Conservation (phyloP, 148 eudicot species). For the Gaultheria prostrata region DNA sequence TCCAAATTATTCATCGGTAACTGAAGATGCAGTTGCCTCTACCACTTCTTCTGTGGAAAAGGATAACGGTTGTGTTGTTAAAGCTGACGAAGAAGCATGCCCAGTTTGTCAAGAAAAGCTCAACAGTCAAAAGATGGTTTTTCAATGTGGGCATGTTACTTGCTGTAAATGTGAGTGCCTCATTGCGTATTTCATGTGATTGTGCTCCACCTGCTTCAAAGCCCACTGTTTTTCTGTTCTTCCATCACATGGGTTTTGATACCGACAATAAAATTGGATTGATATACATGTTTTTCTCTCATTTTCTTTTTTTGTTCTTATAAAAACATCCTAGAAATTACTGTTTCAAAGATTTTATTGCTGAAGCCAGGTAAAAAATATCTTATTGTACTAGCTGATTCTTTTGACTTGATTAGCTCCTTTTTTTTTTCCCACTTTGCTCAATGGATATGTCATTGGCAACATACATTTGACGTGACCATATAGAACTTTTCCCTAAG, state of each 20-base stretch:
- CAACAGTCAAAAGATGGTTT: slow-evolving; percentile 80
- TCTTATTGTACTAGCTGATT: slow-evolving; percentile 7
- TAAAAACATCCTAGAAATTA: not conserved
- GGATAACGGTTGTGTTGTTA: slow-evolving; percentile 22
- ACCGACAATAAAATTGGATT: not conserved
- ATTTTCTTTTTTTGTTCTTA: not conserved
- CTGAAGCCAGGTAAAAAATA: not conserved
- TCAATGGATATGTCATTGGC: not conserved
- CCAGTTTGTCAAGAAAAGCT: slow-evolving; percentile 93
- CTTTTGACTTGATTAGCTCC: not conserved
- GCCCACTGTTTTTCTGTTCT: not conserved
- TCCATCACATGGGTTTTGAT: not conserved
- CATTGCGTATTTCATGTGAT: not conserved
- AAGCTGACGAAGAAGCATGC: slow-evolving; percentile 54
- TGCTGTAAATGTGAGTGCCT: slow-evolving; percentile 87
- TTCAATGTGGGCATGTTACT: slow-evolving; percentile 84
- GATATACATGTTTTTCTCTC: not conserved
- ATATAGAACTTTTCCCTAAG: not conserved
- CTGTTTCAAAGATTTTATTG: not conserved
- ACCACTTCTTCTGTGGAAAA: slow-evolving; percentile 20
- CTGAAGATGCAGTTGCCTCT: slow-evolving; percentile 22
- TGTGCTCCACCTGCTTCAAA: slow-evolving; percentile 4
- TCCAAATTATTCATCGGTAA: slow-evolving; percentile 17
- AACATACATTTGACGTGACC: not conserved
- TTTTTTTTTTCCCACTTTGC: not conserved